These are phyloP conservation scores for Leccinum subtestaceum DNA, from an alignment of 768 basidiomycete genomes.

Conservation along the genomic window DNA sequence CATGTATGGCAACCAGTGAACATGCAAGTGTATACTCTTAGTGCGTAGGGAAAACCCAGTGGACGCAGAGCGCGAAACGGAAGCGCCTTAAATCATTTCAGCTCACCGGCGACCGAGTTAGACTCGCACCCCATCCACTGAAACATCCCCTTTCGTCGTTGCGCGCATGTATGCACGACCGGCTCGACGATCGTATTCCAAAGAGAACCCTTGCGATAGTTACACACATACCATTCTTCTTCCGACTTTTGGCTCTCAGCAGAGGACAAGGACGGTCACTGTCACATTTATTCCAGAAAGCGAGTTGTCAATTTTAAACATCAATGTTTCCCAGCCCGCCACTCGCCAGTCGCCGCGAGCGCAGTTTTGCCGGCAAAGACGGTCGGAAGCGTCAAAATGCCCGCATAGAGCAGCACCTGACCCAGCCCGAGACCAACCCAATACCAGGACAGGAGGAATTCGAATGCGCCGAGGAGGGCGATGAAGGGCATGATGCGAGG, in stretches of 20 bases:
- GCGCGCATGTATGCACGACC: background rate
- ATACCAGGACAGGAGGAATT: conserved; percentile 81
- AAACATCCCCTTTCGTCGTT: background rate
- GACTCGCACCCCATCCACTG: too few species aligned
- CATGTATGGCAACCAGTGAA: too few species aligned
- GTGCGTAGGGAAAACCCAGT: too few species aligned
- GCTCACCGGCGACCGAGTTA: background rate
- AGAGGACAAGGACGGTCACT: background rate
- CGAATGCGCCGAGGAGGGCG: conserved; percentile 67
- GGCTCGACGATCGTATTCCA: background rate
- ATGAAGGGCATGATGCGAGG: conserved; percentile 71
- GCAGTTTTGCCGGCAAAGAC: conserved; percentile 73
- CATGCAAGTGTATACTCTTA: too few species aligned
- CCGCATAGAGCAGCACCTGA: conserved; percentile 74
- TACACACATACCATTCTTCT: background rate
- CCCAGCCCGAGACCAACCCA: conserved; percentile 85
- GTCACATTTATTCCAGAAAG: conserved; percentile 7
- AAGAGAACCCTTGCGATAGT: background rate
- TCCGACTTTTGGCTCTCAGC: background rate
- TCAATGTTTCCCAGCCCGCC: conserved; percentile 43
- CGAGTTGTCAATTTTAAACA: background rate
- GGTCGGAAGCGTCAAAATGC: conserved; percentile 59
- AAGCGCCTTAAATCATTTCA: too few species aligned
- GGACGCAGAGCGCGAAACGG: too few species aligned
- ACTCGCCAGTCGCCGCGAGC: conserved; percentile 57